phyloP scores from a whole-genome alignment of 2,329 filamentous ascomycete genomes.

The Plectosphaerella sp. region DNA sequence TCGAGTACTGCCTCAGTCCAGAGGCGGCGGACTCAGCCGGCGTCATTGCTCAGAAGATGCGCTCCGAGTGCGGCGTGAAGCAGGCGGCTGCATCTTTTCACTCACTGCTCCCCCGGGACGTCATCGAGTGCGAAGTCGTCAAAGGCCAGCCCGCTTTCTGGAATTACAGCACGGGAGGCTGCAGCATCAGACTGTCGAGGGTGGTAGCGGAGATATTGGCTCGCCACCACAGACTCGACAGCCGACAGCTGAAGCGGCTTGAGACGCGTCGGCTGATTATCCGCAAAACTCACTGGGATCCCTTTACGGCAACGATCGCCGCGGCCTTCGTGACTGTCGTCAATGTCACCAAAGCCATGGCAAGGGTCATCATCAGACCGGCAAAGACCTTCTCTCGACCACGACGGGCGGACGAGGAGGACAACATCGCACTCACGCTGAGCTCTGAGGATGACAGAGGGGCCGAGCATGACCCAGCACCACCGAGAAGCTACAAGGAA shows the following conservation, averaged over 20 bases:
- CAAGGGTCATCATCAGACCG: constrained; percentile 11
- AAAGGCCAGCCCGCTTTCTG: constrained; percentile 60
- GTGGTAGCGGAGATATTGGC: constrained; percentile 49
- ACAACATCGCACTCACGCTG: background rate
- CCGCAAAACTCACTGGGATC: constrained; percentile 26
- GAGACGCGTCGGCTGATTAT: constrained; percentile 31
- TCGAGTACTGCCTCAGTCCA: constrained; percentile 42
- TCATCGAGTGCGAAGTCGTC: constrained; percentile 63
- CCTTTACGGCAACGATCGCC: constrained; percentile 18
- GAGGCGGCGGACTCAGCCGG: constrained; percentile 53
- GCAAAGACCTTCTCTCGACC: constrained; percentile 5
- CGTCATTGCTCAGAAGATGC: constrained; percentile 57
- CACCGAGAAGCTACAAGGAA: background rate
- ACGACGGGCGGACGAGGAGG: background rate
- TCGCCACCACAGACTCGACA: constrained; percentile 40
- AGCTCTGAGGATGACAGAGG: too few relatives aligned
- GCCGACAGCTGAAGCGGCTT: constrained; percentile 11
- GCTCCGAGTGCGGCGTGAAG: constrained; percentile 56
- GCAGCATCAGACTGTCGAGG: constrained; percentile 38
- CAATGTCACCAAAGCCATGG: constrained; percentile 6
- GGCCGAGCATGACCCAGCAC: background rate
- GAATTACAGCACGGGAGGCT: constrained; percentile 24
- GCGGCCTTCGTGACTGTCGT: constrained; percentile 5
- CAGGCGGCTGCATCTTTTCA: constrained; percentile 65
- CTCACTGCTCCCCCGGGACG: constrained; percentile 41